Evolutionary conservation across 441 rosid species (phyloP).

Genomic region (Daphne laureola): DNA sequence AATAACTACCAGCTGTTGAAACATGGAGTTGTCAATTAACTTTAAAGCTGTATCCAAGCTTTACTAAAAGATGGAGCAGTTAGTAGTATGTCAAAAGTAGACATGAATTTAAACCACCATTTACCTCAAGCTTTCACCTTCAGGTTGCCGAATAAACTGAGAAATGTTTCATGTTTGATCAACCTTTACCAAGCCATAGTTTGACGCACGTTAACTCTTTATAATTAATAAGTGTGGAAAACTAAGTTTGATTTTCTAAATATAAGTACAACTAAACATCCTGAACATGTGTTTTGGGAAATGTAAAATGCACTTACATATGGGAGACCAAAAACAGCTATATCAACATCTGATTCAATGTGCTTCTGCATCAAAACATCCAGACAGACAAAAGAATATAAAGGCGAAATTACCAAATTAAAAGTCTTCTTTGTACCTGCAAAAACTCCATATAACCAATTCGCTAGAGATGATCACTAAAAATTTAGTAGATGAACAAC

Average conservation of each 20-base stretch:
- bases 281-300: no score
- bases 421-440: constrained; percentile 37
- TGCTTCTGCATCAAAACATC: constrained; percentile 50
- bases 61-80: neutral
- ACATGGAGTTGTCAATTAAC: constrained; percentile 11
- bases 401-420: neutral
- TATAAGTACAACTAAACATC: no score
- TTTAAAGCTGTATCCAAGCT: neutral
- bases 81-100: neutral
- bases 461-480: constrained; percentile 68
- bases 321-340: constrained; percentile 69
- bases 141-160: constrained; percentile 69
- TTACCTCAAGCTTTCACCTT: constrained; percentile 58
- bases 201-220: constrained; percentile 48
- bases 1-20: constrained; percentile 52
- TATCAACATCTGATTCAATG: constrained; percentile 63
- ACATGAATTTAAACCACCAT: constrained; percentile 37
- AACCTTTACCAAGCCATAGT: constrained; percentile 71
- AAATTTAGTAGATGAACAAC: no score
- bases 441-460: constrained; percentile 86
- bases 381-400: neutral
- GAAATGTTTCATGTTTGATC: constrained; percentile 51
- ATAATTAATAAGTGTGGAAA: no score
- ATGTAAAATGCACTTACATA: constrained; percentile 10
- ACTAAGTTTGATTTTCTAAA: no score